Percentiles rank a stretch among this genome's conserved stretches.
phyloP scores from a whole-genome alignment of 2,329 filamentous ascomycete genomes.

The Aspergillus sp. region DNA sequence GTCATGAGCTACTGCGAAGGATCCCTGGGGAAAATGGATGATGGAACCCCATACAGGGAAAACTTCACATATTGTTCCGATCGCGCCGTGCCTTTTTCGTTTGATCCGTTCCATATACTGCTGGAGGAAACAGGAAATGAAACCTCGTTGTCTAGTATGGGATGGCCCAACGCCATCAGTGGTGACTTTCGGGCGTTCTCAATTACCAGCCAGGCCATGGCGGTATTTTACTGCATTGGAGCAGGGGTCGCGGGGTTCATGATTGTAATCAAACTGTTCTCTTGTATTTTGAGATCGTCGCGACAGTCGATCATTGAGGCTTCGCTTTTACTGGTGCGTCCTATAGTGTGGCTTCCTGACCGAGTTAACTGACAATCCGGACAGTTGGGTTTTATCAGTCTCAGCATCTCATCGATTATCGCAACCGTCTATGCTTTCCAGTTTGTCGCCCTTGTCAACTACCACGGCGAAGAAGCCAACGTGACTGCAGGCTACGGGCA shows the following conservation, averaged over 20 bases:
- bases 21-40: constrained; percentile 28
- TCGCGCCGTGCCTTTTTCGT: constrained; percentile 50
- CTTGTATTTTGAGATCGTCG: constrained; percentile 41
- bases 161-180: constrained; percentile 55
- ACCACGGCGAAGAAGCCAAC: constrained; percentile 47
- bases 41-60: constrained; percentile 19
- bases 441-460: constrained; percentile 49
- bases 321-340: constrained; percentile 40
- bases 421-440: constrained; percentile 59
- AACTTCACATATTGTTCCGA: constrained; percentile 55
- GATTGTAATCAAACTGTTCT: constrained; percentile 43
- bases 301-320: constrained; percentile 49
- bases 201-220: constrained; percentile 48
- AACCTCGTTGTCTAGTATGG: constrained; percentile 48
- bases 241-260: constrained; percentile 49
- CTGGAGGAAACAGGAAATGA: constrained; percentile 45
- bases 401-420: constrained; percentile 71
- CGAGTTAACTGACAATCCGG: background rate
- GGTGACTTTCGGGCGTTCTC: constrained; percentile 49
- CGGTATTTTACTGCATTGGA: constrained; percentile 57
- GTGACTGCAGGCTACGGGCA: constrained; percentile 47
- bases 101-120: constrained; percentile 50
- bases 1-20: constrained; percentile 57
- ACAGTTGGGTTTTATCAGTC: constrained; percentile 51
- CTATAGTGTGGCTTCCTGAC: constrained; percentile 1